Conservation (phyloP, 805 yeast species). For the Osmozyma mogii region DNA sequence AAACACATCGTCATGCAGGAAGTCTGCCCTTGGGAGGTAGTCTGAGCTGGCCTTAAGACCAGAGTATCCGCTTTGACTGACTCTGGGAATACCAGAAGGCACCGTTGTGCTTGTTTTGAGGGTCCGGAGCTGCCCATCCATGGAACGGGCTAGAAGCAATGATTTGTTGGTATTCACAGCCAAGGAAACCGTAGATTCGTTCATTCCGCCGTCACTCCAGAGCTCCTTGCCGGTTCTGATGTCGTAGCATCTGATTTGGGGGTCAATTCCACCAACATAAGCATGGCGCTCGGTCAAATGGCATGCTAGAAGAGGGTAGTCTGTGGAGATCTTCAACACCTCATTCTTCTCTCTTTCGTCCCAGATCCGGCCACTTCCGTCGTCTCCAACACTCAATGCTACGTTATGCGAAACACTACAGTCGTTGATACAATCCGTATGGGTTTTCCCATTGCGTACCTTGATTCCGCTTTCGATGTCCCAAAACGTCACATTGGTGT, state of each 20-base stretch:
- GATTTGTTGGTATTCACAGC: conserved; percentile 41
- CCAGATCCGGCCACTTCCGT: conserved; percentile 55
- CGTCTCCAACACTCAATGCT: conserved; percentile 53
- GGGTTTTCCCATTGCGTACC: conserved; percentile 46
- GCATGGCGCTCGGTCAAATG: conserved; percentile 34
- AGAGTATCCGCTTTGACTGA: conserved; percentile 41
- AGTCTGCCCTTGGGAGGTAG: conserved; percentile 41
- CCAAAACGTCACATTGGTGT: conserved; percentile 52
- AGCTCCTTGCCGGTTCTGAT: conserved; percentile 34
- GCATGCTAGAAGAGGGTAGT: conserved; percentile 52
- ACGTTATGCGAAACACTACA: conserved; percentile 28
- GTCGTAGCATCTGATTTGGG: conserved; percentile 54
- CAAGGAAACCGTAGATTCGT: conserved; percentile 51
- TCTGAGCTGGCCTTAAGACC: conserved; percentile 54
- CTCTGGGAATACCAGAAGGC: conserved; percentile 30
- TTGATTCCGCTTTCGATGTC: conserved; percentile 52
- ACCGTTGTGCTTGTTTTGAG: conserved; percentile 46
- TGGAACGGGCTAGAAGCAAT: conserved; percentile 41
- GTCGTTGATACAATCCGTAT: conserved; percentile 48
- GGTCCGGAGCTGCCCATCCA: conserved; percentile 49
- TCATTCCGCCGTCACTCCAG: conserved; percentile 39
- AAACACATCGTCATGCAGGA: conserved; percentile 34
- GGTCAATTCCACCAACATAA: conserved; percentile 64
- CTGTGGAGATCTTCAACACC: conserved; percentile 32
- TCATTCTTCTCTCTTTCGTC: conserved; percentile 50